phyloP scores from a whole-genome alignment of 352 stramenopile genomes.

The Phytopythium sindhum region DNA sequence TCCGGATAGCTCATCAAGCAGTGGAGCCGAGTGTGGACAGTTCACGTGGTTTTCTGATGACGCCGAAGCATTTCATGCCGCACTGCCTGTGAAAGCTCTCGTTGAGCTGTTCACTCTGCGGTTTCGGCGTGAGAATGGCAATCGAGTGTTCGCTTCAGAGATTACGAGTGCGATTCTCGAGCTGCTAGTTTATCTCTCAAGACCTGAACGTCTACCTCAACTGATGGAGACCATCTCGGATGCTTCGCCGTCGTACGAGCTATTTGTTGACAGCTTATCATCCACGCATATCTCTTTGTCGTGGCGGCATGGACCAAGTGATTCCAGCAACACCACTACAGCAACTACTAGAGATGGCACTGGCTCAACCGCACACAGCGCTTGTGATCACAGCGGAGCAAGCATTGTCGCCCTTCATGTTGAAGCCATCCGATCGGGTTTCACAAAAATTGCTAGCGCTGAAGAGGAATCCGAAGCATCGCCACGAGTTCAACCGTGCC shows the following conservation, averaged over 20 bases:
- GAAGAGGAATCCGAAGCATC: not conserved
- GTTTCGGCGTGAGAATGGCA: constrained; percentile 24
- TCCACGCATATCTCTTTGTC: not conserved
- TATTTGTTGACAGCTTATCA: not conserved
- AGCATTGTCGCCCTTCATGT: constrained; percentile 1
- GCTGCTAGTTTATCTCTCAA: constrained; percentile 12
- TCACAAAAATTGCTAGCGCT: not conserved
- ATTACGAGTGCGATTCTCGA: constrained; percentile 26
- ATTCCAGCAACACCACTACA: not conserved
- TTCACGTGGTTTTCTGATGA: constrained; percentile 6
- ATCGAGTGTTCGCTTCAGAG: constrained; percentile 30
- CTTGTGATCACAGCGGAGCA: not conserved
- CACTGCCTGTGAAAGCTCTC: constrained; percentile 22
- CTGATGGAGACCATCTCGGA: not conserved
- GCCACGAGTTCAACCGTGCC: constrained; percentile 23
- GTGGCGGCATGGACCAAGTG: not conserved
- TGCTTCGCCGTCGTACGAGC: not conserved
- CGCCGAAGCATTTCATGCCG: constrained; percentile 1
- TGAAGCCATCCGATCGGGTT: not conserved
- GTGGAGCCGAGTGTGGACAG: not conserved
- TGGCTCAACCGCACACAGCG: too few relatives aligned
- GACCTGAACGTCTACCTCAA: not conserved
- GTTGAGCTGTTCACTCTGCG: constrained; percentile 30
- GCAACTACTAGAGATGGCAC: not conserved
- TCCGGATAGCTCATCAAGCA: not conserved